Evolutionary conservation across 2,329 filamentous ascomycete genomes (phyloP), one percentile per base, ranked within the genome.

Genomic region (Pseudophaeomoniella oleicola): DNA sequence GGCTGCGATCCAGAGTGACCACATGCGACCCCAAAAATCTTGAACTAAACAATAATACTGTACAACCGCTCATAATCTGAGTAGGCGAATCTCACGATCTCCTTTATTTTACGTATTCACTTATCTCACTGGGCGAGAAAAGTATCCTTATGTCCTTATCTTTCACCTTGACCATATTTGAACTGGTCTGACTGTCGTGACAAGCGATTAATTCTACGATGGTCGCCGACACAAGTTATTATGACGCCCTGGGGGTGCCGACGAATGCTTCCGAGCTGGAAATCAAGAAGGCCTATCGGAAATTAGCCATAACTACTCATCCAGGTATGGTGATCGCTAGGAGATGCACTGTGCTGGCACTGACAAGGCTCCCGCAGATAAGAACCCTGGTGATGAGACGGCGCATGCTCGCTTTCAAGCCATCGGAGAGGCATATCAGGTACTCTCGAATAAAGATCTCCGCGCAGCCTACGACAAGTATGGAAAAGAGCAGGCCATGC

Each of bases 271-370:
- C 83, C 29, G 83, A 88, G 57, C 72, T 94, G 35, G 86, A 94
- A 57, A 94, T 94, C 63, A 94, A 94, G 62, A 94, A 94, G 66
- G 87, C 87, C 17, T 94, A 94, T 63, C 77, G 87, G 56, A 94
- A 88, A 64, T 72, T 90, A 48, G 90, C 90, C 48, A 94, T 96
- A 58, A 75, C 87, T 48, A 84, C 93, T 52, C 88, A 94, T 59
- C 85, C 85, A 45, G 82, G 81, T 29, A 19, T 37, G 36, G 39
- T n/a, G n/a, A n/a, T n/a, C n/a, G n/a, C 6, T 17, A 13, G 32
- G n/a, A 19, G 35, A 34, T 17, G n/a, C 19, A 5, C 4, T 3
- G 35, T 35, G 32, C 46, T 47, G 38, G 46, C 35, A 6, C 29
- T 45, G 30, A 42, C 30, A 19, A 32, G 33, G 37, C 27, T 46